phyloP scores from a whole-genome alignment of 768 basidiomycete genomes.

The Suillus spraguei region DNA sequence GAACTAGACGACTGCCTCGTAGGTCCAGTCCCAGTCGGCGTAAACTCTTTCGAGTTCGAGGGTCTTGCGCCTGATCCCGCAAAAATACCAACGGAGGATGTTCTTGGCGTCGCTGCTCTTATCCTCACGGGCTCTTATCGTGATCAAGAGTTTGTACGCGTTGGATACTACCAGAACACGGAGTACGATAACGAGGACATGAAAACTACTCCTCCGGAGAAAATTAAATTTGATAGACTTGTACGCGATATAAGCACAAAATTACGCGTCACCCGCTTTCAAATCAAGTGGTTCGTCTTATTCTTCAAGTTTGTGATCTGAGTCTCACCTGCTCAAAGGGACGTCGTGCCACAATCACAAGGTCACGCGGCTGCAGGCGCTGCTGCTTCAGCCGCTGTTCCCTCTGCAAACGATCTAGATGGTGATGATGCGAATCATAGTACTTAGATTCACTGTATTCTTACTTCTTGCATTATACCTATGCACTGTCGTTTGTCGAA shows the following conservation, averaged over 20 bases:
- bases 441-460: conserved; percentile 6
- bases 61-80: conserved; percentile 81
- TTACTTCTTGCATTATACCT: neutral
- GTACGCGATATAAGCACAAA: conserved; percentile 89
- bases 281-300: conserved; percentile 76
- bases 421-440: conserved; percentile 33
- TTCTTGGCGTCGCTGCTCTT: conserved; percentile 94
- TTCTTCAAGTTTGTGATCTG: neutral
- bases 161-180: conserved; percentile 99
- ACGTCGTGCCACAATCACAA: conserved; percentile 56
- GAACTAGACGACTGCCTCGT: conserved; percentile 98
- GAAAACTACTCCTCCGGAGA: conserved; percentile 69
- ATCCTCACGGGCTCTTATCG: conserved; percentile 96
- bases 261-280: conserved; percentile 91
- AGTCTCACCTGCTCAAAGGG: conserved; percentile 44
- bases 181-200: conserved; percentile 97
- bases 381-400: conserved; percentile 71
- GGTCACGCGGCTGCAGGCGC: conserved; percentile 54
- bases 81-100: conserved; percentile 86
- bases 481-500: neutral
- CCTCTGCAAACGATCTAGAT: conserved; percentile 70
- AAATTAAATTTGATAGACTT: conserved; percentile 75
- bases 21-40: conserved; percentile 94
- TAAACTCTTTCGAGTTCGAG: conserved; percentile 97
- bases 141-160: conserved; percentile 98